Evolutionary conservation across 1,284 basidiomycete genomes (phyloP), one percentile per base, ranked within the genome.

Genomic region (Moesziomyces parantarcticus): DNA sequence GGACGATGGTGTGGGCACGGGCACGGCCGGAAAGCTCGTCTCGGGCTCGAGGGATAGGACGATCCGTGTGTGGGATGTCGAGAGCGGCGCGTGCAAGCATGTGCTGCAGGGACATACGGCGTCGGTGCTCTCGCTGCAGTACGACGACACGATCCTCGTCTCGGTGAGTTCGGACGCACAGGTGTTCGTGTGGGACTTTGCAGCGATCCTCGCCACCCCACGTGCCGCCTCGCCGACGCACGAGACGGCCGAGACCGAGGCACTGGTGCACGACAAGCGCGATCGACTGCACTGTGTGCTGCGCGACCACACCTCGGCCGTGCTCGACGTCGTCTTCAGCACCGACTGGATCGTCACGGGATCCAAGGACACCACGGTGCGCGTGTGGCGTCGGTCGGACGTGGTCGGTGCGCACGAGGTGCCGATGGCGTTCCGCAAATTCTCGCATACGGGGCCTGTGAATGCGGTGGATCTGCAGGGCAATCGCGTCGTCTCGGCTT

Each of bases 121-220:
- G 1, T 75, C 72, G 26, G 78, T 79, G 32, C 60, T 79, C 11
- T 77, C 69, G 10, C 48, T 80, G 44, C 66, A 76, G 58, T 78
- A 76, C 57, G 78, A 80, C 32, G 75, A 77, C 7, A 42, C 58
- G 51, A 61, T 75, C n/a, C 50, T 80, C 5, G 66, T 80, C 3
- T 71, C 52, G n/a, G 78, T 72, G 14, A 73, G 71, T 36, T 78
- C 76, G 41, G 78, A 80, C 40, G 58, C 59, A 3, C 52, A 50
- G 46, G 67, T 75, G 11, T 67, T 73, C 36, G 66, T 78, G 14
- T 80, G 78, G 78, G 75, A 80, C 55, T 75, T 77, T 52, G 61
- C 55, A 1, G 20, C 42, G 5, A 55, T 74, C 39, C 51, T 74
- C 14, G 58, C 61, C 6, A 55, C 56, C 0, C 20, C 22, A 1